A percentile compares a stretch with the other conserved stretches of the same genome.
These are phyloP conservation scores for Auricularia sp. DNA, from an alignment of 768 basidiomycete species.

Conservation along the genomic window DNA sequence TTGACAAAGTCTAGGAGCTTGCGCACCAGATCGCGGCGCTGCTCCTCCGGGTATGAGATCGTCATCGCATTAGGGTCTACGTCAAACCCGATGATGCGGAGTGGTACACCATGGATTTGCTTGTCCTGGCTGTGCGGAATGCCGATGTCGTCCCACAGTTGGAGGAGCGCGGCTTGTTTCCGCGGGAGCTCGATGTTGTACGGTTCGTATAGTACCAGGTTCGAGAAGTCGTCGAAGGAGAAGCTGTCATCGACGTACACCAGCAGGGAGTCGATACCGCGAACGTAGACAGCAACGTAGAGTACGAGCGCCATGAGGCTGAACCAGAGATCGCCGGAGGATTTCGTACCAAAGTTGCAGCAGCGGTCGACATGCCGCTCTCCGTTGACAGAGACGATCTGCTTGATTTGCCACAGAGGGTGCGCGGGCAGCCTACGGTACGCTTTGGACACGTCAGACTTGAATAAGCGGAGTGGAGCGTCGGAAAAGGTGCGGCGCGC, in stretches of 20 bases:
- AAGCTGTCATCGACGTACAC: constrained; percentile 29
- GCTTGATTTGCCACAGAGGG: constrained; percentile 32
- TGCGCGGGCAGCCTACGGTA: constrained; percentile 29
- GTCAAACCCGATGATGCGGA: constrained; percentile 31
- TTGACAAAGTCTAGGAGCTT: constrained; percentile 10
- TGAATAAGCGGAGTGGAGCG: no score
- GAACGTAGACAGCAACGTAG: constrained; percentile 26
- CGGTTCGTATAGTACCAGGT: constrained; percentile 18
- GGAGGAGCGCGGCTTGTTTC: constrained; percentile 26
- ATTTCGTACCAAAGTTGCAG: constrained; percentile 24
- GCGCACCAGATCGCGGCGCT: constrained; percentile 10
- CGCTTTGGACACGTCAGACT: constrained; percentile 29
- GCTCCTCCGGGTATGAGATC: constrained; percentile 16
- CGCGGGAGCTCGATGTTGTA: constrained; percentile 21
- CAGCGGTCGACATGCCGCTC: constrained; percentile 21
- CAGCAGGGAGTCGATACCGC: constrained; percentile 11
- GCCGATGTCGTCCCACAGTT: constrained; percentile 30
- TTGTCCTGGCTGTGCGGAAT: constrained; percentile 30
- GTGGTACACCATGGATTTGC: constrained; percentile 22
- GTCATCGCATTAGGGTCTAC: constrained; percentile 27
- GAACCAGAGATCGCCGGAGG: constrained; percentile 18
- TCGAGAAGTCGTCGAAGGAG: constrained; percentile 8
- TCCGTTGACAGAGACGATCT: constrained; percentile 23
- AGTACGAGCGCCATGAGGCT: constrained; percentile 22
- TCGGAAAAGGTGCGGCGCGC: constrained; percentile 3